These are phyloP conservation scores for Tuber melanosporum DNA, from an alignment of 495 filamentous ascomycete species.

Conservation along the genomic window DNA sequence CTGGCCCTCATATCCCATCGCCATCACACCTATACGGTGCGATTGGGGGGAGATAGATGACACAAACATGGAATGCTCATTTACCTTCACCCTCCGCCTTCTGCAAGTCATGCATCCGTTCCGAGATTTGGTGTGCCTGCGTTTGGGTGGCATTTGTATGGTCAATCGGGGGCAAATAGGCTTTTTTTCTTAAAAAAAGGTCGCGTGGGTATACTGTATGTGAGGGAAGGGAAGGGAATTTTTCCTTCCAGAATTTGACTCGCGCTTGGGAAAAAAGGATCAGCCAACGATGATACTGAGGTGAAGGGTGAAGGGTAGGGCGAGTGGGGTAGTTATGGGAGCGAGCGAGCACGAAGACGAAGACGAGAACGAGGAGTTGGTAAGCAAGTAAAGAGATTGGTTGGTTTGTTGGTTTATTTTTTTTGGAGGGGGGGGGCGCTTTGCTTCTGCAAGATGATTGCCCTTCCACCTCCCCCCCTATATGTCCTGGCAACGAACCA, in stretches of 20 bases:
- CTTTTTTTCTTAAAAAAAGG: not conserved
- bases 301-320: not conserved
- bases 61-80: not conserved
- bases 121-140: conserved; percentile 1
- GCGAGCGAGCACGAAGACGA: not conserved
- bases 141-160: not conserved
- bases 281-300: not conserved
- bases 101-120: conserved; percentile 3
- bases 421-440: not conserved
- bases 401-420: not conserved
- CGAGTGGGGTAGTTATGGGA: not conserved
- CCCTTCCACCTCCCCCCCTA: not conserved
- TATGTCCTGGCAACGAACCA: not conserved
- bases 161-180: not conserved
- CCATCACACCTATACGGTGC: not conserved
- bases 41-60: not conserved
- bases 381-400: not conserved
- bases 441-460: not conserved
- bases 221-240: not conserved
- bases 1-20: not conserved
- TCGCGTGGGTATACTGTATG: not conserved
- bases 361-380: not conserved
- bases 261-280: not conserved
- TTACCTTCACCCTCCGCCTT: conserved; percentile 2
- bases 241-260: not conserved